phyloP scores from a whole-genome alignment of 768 basidiomycete species.

The Daedalea quercina region DNA sequence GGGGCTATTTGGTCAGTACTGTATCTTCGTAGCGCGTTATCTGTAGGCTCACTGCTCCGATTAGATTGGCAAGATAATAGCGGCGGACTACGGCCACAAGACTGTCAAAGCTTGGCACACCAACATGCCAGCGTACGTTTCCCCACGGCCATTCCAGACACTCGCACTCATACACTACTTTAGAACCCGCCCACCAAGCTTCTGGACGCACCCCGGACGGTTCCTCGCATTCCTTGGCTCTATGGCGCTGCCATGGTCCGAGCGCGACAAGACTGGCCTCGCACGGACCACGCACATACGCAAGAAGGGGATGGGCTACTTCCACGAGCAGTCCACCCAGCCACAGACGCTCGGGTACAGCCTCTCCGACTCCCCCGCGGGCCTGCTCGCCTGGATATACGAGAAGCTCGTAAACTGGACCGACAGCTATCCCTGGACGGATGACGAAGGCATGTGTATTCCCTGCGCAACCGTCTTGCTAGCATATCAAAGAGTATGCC shows the following conservation, averaged over 20 bases:
- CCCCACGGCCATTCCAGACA: background rate
- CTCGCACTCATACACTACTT: background rate
- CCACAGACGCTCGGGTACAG: slow-evolving; percentile 40
- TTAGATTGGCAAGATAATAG: slow-evolving; percentile 1
- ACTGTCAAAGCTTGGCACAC: slow-evolving; percentile 48
- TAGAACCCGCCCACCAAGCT: background rate
- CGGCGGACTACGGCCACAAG: slow-evolving; percentile 28
- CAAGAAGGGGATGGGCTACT: slow-evolving; percentile 26
- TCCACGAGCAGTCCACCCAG: slow-evolving; percentile 23
- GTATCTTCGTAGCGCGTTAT: background rate
- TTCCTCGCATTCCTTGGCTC: slow-evolving; percentile 19
- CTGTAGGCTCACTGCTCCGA: background rate
- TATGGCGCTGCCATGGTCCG: slow-evolving; percentile 22
- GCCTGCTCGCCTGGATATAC: slow-evolving; percentile 33
- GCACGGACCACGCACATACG: slow-evolving; percentile 19
- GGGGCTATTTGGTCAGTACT: slow-evolving; percentile 31
- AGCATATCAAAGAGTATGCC: too few relatives aligned
- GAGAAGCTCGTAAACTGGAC: slow-evolving; percentile 28
- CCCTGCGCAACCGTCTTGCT: background rate
- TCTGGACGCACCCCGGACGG: slow-evolving; percentile 1
- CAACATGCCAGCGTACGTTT: slow-evolving; percentile 36
- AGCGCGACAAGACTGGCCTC: slow-evolving; percentile 24
- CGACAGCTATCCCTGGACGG: slow-evolving; percentile 49
- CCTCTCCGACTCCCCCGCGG: slow-evolving; percentile 54
- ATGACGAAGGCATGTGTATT: slow-evolving; percentile 40